Evolutionary conservation across 2,329 filamentous ascomycete species (phyloP).

Genomic region (Phyllosticta capitalensis): DNA sequence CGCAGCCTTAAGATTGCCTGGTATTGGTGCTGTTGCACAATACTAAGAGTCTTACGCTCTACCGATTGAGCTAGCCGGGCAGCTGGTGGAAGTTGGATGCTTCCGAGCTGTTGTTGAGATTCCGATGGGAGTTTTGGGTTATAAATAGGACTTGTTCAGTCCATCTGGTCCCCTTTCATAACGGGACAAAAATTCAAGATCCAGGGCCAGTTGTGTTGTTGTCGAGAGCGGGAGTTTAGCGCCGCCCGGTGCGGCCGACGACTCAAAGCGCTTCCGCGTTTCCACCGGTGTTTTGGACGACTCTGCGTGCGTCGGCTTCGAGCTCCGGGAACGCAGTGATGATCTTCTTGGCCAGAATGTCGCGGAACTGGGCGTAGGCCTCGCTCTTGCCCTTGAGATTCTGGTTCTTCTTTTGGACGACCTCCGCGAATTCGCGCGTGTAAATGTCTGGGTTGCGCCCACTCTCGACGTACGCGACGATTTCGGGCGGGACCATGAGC

Average conservation of each 20-base stretch:
- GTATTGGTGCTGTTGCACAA: not conserved
- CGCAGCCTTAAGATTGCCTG: not conserved
- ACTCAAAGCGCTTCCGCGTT: not conserved
- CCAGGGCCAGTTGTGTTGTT: not conserved
- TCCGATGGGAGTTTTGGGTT: not conserved
- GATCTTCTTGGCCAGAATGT: conserved; percentile 50
- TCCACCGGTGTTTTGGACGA: conserved; percentile 39
- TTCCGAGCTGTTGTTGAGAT: not conserved
- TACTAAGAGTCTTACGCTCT: conserved; percentile 33
- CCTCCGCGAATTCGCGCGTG: conserved; percentile 55
- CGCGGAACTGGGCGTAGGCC: conserved; percentile 49
- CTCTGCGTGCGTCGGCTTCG: conserved; percentile 41
- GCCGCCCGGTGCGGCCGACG: not conserved
- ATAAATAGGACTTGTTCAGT: not conserved
- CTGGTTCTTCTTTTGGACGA: conserved; percentile 53
- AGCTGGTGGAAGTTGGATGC: not conserved
- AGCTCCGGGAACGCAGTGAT: conserved; percentile 49
- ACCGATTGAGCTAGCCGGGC: conserved; percentile 26
- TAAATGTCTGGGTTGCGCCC: conserved; percentile 59
- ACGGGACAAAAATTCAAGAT: not conserved
- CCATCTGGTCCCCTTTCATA: not conserved
- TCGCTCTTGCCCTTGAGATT: conserved; percentile 51
- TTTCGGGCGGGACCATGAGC: conserved; percentile 50
- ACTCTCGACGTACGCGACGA: conserved; percentile 53
- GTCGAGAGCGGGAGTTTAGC: not conserved